Base-by-base conservation (phyloP, 306 rosid genomes). In the Glycyrrhiza uralensis region DNA sequence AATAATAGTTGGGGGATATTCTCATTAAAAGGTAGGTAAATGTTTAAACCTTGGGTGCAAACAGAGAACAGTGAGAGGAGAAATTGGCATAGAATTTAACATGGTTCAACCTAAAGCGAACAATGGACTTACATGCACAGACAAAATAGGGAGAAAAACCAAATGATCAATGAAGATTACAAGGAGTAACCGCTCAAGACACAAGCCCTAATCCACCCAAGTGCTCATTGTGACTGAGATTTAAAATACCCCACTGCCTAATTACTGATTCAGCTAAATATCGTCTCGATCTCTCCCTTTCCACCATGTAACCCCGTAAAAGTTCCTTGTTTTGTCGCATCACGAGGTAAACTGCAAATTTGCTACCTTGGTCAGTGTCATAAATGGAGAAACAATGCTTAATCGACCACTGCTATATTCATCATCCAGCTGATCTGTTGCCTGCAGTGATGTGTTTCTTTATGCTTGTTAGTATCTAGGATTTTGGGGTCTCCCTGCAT, bases 401-500 rank as follows among this genome's bases (percentile, higher is more conserved):
- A 15, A 55, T n/a, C 19, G 45, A 13, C 44, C 49, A 72, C 23
- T 7, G 28, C 47, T 45, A 26, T 58, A 13, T 30, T 62, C 36
- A 24, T 56, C 50, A 80, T 69, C 33, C 47, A 17, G 69, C 73
- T 75, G 20, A 42, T 50, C 10, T 20, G 36, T 62, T 44, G 14
- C 30, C 66, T 24, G 56, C 54, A 11, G 59, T 47, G 26, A 56
- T 55, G 39, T 33, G 7, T 59, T 61, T 56, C 52, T 36, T 35
- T 56, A 62, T 46, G 59, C 58, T 35, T 70, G 57, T 70, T 56
- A 39, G 42, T 67, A 58, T 76, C 71, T 63, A 26, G 41, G 50
- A 45, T 64, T 55, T 18, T 7, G 19, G 15, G 46, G 50, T 56
- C 66, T 56, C 54, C 75, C 50, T 18, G n/a, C 38, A 3, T 32